Percentiles rank a stretch among this genome's conserved stretches.
Evolutionary conservation across 495 filamentous ascomycete species (phyloP).

Genomic region (Parathielavia hyrcaniae): DNA sequence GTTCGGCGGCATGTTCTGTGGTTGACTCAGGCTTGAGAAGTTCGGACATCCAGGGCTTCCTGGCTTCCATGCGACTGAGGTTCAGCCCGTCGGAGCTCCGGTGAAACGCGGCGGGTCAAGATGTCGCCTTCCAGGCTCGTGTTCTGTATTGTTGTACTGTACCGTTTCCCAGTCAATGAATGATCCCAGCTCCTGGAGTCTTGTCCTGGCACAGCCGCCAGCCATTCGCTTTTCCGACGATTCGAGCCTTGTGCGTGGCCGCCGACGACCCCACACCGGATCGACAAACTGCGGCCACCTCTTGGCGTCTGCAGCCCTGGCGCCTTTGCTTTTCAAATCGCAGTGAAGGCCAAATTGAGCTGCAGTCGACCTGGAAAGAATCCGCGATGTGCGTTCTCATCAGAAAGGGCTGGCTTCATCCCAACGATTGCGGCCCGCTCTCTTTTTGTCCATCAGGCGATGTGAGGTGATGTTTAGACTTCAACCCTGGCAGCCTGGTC

Average conservation of each 20-base stretch:
- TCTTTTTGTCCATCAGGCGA: background rate
- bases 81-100: background rate
- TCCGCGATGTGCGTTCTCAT: background rate
- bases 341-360: slow-evolving; percentile 2
- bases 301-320: slow-evolving; percentile 5
- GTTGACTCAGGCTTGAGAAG: background rate
- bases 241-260: background rate
- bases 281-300: background rate
- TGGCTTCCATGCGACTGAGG: too few species aligned
- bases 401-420: background rate
- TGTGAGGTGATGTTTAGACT: background rate
- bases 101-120: background rate
- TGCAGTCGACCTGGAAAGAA: background rate
- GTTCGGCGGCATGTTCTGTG: background rate
- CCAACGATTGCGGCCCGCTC: background rate
- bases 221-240: slow-evolving; percentile 10
- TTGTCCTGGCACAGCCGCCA: slow-evolving; percentile 14
- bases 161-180: background rate
- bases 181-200: background rate
- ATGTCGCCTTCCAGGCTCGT: background rate
- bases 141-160: background rate
- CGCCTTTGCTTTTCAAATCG: background rate
- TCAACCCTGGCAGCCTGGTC: background rate
- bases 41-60: too few species aligned
- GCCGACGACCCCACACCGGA: background rate